phyloP scores from a whole-genome alignment of 2,329 filamentous ascomycete genomes.

The Pseudogymnoascus sp. region DNA sequence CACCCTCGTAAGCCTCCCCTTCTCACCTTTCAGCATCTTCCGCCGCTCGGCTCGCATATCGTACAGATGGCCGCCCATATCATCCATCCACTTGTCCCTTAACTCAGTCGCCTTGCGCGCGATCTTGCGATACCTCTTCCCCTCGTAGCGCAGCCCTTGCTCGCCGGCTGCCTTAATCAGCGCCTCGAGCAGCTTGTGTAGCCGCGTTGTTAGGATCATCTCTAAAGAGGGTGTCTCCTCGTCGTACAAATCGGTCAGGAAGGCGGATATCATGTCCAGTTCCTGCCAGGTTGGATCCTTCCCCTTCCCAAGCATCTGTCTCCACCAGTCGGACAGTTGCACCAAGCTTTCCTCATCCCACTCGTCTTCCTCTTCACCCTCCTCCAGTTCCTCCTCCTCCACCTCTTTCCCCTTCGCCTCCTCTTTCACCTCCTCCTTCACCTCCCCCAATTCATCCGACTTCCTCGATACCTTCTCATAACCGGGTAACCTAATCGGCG shows the following conservation, averaged over 20 bases:
- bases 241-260: not conserved
- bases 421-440: too few species aligned
- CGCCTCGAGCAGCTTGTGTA: constrained; percentile 21
- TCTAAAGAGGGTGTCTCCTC: not conserved
- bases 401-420: not conserved
- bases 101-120: constrained; percentile 15
- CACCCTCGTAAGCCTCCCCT: constrained; percentile 10
- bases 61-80: constrained; percentile 17
- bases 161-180: constrained; percentile 11
- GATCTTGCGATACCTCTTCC: not conserved
- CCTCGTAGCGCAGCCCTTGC: not conserved
- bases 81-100: constrained; percentile 19
- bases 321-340: not conserved
- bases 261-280: not conserved
- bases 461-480: not conserved
- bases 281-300: not conserved
- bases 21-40: constrained; percentile 16
- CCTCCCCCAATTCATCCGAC: not conserved
- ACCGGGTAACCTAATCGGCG: not conserved
- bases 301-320: constrained; percentile 1
- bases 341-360: constrained; percentile 7
- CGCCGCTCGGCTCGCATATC: constrained; percentile 18
- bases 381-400: not conserved
- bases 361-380: not conserved
- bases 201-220: constrained; percentile 14